Base-by-base conservation (phyloP, 2,329 filamentous ascomycete species). In the Drechslera avenae region DNA sequence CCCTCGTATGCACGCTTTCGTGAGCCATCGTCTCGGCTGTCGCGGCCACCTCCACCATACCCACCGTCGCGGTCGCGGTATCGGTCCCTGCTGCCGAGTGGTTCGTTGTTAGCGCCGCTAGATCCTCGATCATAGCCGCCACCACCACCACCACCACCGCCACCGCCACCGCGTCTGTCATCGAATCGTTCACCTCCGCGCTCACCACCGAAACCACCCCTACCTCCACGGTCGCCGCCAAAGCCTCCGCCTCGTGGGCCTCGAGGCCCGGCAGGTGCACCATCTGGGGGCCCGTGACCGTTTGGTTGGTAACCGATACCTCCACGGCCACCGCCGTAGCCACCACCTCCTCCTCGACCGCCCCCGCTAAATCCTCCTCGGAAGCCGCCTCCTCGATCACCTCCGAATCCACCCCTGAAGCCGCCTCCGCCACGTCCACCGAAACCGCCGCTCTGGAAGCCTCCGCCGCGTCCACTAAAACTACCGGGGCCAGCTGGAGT, bases 91-190 rank as follows among this genome's bases (percentile, higher is more conserved):
- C 78, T 77, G 67, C 88, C 86, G 71, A 94, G 84, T 55, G 90
- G 90, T 73, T 95, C 91, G 75, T 88, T 88, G 76, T 95, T 94
- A 77, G 89, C 89, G 60, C 89, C 89, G 49, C 85, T 87, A 52
- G 81, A 75, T 60, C 79, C 76, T 62, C 67, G 66, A 45, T 69
- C 65, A 35, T 59, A 51, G 32, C 39, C 51, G n/a, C 57, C 54
- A 21, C 57, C 56, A 17, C 56, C 53, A 17, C 56, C 52, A n/a
- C n/a, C 19, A 23, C 21, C 21, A 35, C 64, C 52, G n/a, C n/a
- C 19, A 23, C 21, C 21, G 34, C 64, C 65, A 28, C 54, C 46
- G 19, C 52, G 51, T 19, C 62, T 39, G 32, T 62, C 60, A 6
- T 59, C 53, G 35, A 52, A 39, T 13, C 57, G 50, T 28, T 50